These are phyloP conservation scores for Aeschynomene evenia DNA, from an alignment of 306 rosid genomes.

Conservation along the genomic window DNA sequence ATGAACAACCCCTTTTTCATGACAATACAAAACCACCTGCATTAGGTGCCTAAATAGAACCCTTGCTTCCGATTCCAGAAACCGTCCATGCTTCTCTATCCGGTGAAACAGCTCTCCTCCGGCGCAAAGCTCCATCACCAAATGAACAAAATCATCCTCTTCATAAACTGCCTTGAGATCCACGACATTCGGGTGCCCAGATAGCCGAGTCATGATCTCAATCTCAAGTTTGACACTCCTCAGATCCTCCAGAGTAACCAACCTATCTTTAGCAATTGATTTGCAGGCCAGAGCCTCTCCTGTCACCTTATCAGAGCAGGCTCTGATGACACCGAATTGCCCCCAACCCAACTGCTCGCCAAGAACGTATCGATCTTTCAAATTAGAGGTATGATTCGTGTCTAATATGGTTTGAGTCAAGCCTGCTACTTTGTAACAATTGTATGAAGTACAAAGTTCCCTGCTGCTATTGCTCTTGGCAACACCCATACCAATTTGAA, in stretches of 20 bases:
- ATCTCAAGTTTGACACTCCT: slow-evolving; percentile 80
- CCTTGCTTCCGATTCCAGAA: slow-evolving; percentile 69
- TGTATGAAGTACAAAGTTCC: slow-evolving; percentile 46
- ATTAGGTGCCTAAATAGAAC: slow-evolving; percentile 77
- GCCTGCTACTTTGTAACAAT: slow-evolving; percentile 58
- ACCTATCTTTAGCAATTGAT: slow-evolving; percentile 76
- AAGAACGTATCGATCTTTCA: slow-evolving; percentile 63
- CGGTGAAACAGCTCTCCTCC: slow-evolving; percentile 87
- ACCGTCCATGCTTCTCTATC: slow-evolving; percentile 72
- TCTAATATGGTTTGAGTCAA: slow-evolving; percentile 64
- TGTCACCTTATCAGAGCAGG: slow-evolving; percentile 59
- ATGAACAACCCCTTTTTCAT: slow-evolving; percentile 82
- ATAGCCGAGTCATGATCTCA: slow-evolving; percentile 80
- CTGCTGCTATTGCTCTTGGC: slow-evolving; percentile 48
- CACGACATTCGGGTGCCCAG: slow-evolving; percentile 87
- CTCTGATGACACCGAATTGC: slow-evolving; percentile 76
- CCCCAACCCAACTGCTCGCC: slow-evolving; percentile 87
- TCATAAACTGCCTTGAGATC: slow-evolving; percentile 89
- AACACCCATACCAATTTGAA: slow-evolving; percentile 65
- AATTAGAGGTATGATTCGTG: slow-evolving; percentile 46
- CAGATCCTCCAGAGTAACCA: slow-evolving; percentile 72
- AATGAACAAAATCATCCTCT: slow-evolving; percentile 76
- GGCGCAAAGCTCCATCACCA: slow-evolving; percentile 96
- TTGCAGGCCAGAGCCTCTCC: slow-evolving; percentile 86
- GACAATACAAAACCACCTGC: slow-evolving; percentile 84